Conservation (phyloP, 2,329 filamentous ascomycete genomes). For the Atkinsonella hypoxylon region DNA sequence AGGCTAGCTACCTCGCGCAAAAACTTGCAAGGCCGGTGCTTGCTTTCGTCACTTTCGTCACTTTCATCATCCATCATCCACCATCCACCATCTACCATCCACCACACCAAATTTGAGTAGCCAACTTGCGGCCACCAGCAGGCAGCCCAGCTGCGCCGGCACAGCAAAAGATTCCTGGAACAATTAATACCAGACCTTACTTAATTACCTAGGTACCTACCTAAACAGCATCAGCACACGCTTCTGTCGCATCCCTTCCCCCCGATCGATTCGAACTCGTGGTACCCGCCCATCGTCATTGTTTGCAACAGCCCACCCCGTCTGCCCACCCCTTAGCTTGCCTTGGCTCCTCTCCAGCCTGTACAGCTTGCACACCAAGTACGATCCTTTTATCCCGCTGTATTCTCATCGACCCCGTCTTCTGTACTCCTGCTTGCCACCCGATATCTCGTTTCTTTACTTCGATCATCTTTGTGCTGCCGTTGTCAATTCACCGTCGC, state of each 20-base stretch:
- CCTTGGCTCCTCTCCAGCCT: background rate
- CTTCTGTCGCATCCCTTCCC: background rate
- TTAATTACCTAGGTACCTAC: too few species aligned
- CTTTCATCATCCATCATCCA: background rate
- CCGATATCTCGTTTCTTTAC: background rate
- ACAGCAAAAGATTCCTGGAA: background rate
- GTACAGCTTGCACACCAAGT: background rate
- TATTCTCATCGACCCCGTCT: background rate
- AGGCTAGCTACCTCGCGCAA: background rate
- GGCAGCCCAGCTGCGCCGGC: background rate
- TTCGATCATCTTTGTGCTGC: background rate
- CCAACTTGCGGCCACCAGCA: background rate
- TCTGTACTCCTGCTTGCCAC: background rate
- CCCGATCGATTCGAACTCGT: constrained; percentile 3
- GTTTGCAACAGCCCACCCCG: constrained; percentile 5
- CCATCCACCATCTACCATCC: background rate
- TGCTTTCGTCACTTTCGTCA: background rate
- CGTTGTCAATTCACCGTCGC: background rate
- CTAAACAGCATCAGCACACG: background rate
- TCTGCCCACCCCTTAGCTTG: background rate
- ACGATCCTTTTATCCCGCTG: background rate
- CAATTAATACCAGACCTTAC: too few species aligned
- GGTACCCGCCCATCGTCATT: constrained; percentile 5
- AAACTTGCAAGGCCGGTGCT: background rate
- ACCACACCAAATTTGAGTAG: background rate